These are phyloP conservation scores for Fusarium cyanostomum DNA, from an alignment of 2,329 filamentous ascomycete species.

Conservation along the genomic window DNA sequence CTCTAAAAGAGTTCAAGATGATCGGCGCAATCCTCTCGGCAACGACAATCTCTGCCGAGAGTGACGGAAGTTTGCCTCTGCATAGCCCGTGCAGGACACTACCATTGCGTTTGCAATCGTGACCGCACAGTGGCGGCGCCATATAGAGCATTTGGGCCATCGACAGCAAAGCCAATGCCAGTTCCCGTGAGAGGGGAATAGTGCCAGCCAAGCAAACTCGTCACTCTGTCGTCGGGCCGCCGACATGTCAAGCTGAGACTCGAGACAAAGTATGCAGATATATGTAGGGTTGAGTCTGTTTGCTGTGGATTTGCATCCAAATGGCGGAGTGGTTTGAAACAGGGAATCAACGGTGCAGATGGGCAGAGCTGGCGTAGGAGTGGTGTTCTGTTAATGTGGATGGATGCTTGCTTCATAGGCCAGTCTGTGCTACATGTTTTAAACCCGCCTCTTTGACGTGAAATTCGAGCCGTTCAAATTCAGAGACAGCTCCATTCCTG, in stretches of 20 bases:
- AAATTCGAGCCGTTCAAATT: neutral
- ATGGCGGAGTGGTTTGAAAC: neutral
- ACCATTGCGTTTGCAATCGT: neutral
- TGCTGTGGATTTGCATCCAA: neutral
- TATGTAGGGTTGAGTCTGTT: neutral
- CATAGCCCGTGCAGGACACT: neutral
- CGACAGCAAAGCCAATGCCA: conserved; percentile 16
- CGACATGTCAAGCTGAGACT: conserved; percentile 7
- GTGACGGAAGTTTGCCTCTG: conserved; percentile 12
- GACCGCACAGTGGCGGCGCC: conserved; percentile 23
- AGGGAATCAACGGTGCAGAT: neutral
- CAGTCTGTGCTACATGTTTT: too few relatives aligned
- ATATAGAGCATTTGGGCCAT: conserved; percentile 1
- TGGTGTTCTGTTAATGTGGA: neutral
- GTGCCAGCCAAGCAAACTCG: neutral
- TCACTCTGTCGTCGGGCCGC: neutral
- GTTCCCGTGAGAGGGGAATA: conserved; percentile 3
- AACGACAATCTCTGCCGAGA: neutral
- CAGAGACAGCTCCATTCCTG: neutral
- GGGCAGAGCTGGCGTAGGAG: neutral
- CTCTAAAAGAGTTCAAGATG: neutral
- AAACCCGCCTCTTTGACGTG: too few relatives aligned
- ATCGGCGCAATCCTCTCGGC: neutral
- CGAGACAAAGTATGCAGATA: neutral
- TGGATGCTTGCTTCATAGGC: too few relatives aligned